These are phyloP conservation scores for Chlorella vulgaris DNA, from an alignment of 139 green algal genomes.

Conservation along the genomic window DNA sequence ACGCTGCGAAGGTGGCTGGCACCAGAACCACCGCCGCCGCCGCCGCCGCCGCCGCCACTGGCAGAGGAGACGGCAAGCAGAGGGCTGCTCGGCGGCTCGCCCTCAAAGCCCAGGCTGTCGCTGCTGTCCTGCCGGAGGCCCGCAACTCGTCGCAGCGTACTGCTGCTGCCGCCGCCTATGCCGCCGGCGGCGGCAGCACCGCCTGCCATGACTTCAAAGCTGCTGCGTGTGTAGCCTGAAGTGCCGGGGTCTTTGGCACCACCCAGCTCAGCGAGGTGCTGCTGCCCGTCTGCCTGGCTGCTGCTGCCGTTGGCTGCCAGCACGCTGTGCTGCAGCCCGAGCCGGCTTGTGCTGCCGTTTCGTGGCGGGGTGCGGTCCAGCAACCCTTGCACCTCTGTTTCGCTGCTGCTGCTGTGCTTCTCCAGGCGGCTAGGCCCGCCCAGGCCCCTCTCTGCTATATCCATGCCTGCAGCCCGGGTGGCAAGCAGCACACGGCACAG, in stretches of 20 bases:
- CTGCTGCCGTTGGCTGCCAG: neutral
- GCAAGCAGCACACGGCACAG: too few relatives aligned
- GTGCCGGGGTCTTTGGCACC: neutral
- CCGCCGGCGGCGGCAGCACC: neutral
- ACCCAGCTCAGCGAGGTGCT: neutral
- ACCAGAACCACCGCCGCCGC: neutral
- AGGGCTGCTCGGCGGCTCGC: neutral
- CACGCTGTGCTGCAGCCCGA: neutral
- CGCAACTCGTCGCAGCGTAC: too few relatives aligned
- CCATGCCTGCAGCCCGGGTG: conserved; percentile 23
- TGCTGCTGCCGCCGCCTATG: neutral
- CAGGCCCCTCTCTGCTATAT: neutral
- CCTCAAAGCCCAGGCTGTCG: conserved; percentile 12
- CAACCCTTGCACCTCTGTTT: neutral
- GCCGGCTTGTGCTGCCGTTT: too few relatives aligned
- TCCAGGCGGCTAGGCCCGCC: neutral
- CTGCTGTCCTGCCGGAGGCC: neutral
- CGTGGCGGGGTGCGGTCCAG: neutral
- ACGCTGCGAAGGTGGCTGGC: conserved; percentile 23
- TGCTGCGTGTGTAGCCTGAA: too few relatives aligned
- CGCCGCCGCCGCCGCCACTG: neutral
- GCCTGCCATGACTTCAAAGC: neutral
- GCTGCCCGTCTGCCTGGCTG: neutral
- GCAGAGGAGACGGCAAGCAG: neutral
- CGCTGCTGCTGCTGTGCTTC: conserved; percentile 31